Evolutionary conservation across 176 grass and related monocot genomes (phyloP).

Genomic region (Carex cristatella): DNA sequence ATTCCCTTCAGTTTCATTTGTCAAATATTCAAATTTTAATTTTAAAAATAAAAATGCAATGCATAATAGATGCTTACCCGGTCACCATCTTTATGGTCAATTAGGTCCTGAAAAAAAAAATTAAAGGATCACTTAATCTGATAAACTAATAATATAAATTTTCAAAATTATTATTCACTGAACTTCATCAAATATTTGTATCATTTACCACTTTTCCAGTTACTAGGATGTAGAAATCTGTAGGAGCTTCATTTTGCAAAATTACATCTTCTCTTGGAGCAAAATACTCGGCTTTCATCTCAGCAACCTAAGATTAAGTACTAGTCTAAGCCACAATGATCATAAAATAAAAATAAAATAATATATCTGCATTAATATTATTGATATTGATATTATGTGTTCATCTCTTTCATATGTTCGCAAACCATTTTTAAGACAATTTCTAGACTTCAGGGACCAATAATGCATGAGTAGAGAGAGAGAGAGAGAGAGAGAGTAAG

Average conservation of each 20-base stretch:
- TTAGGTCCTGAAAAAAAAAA: constrained; percentile 57
- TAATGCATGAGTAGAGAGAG: neutral
- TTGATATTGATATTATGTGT: neutral
- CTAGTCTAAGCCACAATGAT: neutral
- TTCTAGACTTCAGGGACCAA: neutral
- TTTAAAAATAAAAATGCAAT: constrained; percentile 11
- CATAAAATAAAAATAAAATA: neutral
- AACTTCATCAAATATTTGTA: neutral
- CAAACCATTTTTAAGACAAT: neutral
- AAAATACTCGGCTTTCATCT: constrained; percentile 99
- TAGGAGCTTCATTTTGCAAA: constrained; percentile 95
- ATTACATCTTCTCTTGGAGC: constrained; percentile 98
- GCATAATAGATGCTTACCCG: constrained; percentile 41
- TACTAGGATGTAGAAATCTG: constrained; percentile 94
- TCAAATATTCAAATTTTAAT: constrained; percentile 12
- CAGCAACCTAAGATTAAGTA: constrained; percentile 57
- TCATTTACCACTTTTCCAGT: constrained; percentile 61
- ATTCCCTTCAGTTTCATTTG: constrained; percentile 26
- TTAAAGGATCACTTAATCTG: constrained; percentile 25
- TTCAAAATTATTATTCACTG: constrained; percentile 14
- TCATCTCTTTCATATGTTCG: neutral
- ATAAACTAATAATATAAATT: neutral
- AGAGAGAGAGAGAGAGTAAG: neutral
- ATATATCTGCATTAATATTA: neutral
- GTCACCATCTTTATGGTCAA: constrained; percentile 49